phyloP scores from a whole-genome alignment of 1,284 basidiomycete genomes.

The Testicularia cyperi region DNA sequence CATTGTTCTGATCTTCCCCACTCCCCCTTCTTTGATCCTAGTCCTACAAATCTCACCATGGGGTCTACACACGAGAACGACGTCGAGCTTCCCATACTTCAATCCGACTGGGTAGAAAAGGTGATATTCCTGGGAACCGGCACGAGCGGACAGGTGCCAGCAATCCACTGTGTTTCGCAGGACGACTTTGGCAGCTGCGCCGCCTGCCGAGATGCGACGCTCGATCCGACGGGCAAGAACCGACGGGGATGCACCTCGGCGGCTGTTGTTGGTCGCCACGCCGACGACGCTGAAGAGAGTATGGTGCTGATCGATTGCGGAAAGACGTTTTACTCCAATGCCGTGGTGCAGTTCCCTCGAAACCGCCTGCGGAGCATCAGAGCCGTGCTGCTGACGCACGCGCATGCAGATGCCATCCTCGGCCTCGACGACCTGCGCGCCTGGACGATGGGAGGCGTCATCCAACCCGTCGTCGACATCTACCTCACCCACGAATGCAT shows the following conservation, averaged over 20 bases:
- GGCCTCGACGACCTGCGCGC: conserved; percentile 54
- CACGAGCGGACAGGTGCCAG: conserved; percentile 53
- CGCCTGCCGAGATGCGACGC: conserved; percentile 45
- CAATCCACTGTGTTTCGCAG: conserved; percentile 47
- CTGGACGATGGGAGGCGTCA: conserved; percentile 52
- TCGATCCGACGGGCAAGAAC: conserved; percentile 45
- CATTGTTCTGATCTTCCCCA: too few relatives aligned
- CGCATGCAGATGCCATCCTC: conserved; percentile 55
- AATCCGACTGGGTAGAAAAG: conserved; percentile 42
- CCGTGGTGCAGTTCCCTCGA: conserved; percentile 31
- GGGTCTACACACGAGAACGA: background rate
- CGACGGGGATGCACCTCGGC: conserved; percentile 46
- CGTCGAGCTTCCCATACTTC: conserved; percentile 6
- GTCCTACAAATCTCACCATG: too few relatives aligned
- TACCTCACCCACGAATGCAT: conserved; percentile 50
- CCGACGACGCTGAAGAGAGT: conserved; percentile 11
- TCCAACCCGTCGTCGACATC: conserved; percentile 50
- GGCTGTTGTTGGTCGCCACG: conserved; percentile 29
- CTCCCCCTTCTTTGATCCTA: too few relatives aligned
- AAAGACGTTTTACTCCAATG: conserved; percentile 53
- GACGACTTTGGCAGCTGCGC: conserved; percentile 35
- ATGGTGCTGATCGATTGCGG: conserved; percentile 57
- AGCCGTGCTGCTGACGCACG: conserved; percentile 55
- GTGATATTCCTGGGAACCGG: conserved; percentile 54
- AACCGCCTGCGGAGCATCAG: conserved; percentile 43